These are phyloP conservation scores for Volvariella surrecta DNA, from an alignment of 1,284 basidiomycete species.

Conservation along the genomic window DNA sequence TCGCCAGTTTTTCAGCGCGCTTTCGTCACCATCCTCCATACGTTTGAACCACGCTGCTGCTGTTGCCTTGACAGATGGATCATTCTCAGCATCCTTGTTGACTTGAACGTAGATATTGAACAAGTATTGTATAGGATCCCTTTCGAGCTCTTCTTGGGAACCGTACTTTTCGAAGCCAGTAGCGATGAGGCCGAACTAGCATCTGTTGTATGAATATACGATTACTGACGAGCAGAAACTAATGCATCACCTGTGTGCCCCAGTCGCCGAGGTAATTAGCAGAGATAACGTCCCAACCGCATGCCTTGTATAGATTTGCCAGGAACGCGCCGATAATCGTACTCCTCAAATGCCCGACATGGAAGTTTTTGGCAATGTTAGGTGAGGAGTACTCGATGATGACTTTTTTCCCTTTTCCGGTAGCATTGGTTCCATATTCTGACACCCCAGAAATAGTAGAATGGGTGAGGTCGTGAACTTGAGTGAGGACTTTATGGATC, in stretches of 20 bases:
- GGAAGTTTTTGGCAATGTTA: conserved; percentile 98
- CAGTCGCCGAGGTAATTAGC: conserved; percentile 96
- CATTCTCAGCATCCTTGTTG: conserved; percentile 74
- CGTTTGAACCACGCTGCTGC: conserved; percentile 91
- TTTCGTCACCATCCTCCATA: conserved; percentile 93
- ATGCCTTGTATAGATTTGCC: conserved; percentile 85
- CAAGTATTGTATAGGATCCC: conserved; percentile 92
- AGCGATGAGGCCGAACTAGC: conserved; percentile 79
- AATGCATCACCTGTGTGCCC: conserved; percentile 73
- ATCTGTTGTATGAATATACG: background rate
- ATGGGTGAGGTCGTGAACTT: conserved; percentile 74
- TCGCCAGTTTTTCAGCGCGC: conserved; percentile 82
- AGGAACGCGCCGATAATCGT: conserved; percentile 98
- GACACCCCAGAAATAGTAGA: conserved; percentile 41
- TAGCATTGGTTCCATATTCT: conserved; percentile 68
- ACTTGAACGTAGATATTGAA: conserved; percentile 94
- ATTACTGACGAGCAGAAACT: background rate
- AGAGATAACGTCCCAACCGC: conserved; percentile 87
- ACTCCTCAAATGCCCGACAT: conserved; percentile 93
- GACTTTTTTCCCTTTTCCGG: conserved; percentile 75
- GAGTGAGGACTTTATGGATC: conserved; percentile 69
- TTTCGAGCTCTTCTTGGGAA: conserved; percentile 73
- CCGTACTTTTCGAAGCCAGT: conserved; percentile 93
- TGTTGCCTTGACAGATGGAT: conserved; percentile 70
- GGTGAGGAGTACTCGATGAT: conserved; percentile 91